Conservation (phyloP, 306 rosid species). For the Fragaria nilgerrensis region DNA sequence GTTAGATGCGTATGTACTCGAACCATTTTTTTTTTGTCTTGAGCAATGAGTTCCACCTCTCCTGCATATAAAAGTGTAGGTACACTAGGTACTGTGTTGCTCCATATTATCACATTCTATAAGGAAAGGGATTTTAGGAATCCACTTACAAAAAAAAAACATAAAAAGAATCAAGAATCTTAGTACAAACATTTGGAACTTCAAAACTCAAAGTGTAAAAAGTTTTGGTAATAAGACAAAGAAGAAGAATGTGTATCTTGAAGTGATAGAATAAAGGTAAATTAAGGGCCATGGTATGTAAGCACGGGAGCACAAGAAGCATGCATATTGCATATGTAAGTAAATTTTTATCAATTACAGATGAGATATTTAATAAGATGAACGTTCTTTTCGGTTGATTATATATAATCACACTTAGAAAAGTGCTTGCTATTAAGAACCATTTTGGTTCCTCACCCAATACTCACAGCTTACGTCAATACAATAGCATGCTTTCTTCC, state of each 20-base stretch:
- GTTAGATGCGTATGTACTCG: too few species aligned
- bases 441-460: conserved; percentile 21
- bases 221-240: conserved; percentile 29
- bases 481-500: conserved; percentile 40
- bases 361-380: not conserved
- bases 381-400: conserved; percentile 5
- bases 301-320: conserved; percentile 55
- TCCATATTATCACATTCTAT: not conserved
- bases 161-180: not conserved
- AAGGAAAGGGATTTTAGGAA: too few species aligned
- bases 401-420: conserved; percentile 21
- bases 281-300: conserved; percentile 18
- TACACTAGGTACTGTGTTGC: not conserved
- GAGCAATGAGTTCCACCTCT: conserved; percentile 35
- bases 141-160: not conserved
- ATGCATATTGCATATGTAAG: conserved; percentile 27
- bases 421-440: conserved; percentile 32
- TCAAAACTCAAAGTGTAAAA: conserved; percentile 13
- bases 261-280: conserved; percentile 25
- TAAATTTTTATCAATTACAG: conserved; percentile 7
- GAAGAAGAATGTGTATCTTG: conserved; percentile 29
- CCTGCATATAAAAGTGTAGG: not conserved
- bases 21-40: not conserved
- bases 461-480: conserved; percentile 36
- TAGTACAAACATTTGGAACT: too few species aligned